Base-by-base conservation (phyloP, 768 basidiomycete species). In the Lentinus tigrinus region DNA sequence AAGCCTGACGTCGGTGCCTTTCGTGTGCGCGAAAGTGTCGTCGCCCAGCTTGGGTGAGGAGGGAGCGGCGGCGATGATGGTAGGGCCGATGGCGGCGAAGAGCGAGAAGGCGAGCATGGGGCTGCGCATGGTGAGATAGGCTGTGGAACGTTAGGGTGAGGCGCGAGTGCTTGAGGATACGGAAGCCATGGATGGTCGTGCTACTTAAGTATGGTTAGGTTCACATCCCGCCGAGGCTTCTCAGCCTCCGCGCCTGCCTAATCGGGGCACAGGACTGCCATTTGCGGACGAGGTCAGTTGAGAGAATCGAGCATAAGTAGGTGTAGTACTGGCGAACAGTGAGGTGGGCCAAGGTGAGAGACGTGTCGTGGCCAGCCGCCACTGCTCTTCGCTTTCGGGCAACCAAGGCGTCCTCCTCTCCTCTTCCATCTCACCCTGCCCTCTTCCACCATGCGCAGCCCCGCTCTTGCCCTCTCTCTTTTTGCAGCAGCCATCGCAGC, bases 61-160 rank as follows among this genome's bases (percentile, higher is more conserved):
- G n/a, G 68, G 63, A 9, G 65, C 64, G 13, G 65, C 67, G 26
- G 54, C 38, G 51, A 67, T 64, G 49, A 68, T 54, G 40, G 58
- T 47, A 8, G 68, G 66, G 55, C 63, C 63, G 61, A 66, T 65
- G 4, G 69, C 64, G 5, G 67, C 69, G 47, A 70, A 57, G 63
- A 70, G 53, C 34, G 63, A 63, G 61, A 70, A 67, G 56, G 67
- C 67, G 63, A 70, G 62, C 48, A 70, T 56, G 21, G 69, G 69
- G 58, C 67, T 68, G 46, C 69, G 69, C 69, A 70, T 70, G 58
- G 40, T 49, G 62, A 40, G 14, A 26, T 60, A 63, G 53, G 21
- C 34, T 61, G 56, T 57, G 34, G 26, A 51, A 56, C 50, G 44
- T 46, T 47, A 42, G 47, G 49, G 53, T 56, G 46, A 36, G 40